phyloP scores from a whole-genome alignment of 495 filamentous ascomycete genomes.

The Ramalina peruviana region DNA sequence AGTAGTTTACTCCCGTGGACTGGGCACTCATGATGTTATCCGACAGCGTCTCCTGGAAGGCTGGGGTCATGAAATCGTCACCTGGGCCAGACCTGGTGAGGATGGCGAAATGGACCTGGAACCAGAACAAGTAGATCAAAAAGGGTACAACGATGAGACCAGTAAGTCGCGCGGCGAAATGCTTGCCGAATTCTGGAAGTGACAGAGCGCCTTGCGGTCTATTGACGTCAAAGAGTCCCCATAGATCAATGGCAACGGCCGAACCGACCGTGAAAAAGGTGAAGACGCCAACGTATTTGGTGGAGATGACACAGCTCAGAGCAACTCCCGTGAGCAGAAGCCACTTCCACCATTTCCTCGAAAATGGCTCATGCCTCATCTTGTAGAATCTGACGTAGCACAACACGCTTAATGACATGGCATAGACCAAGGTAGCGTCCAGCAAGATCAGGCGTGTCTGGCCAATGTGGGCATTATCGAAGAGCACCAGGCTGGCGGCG shows the following conservation, averaged over 20 bases:
- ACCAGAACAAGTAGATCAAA: constrained; percentile 98
- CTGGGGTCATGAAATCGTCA: constrained; percentile 97
- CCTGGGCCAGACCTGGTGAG: constrained; percentile 80
- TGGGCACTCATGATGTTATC: constrained; percentile 87
- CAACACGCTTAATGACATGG: constrained; percentile 87
- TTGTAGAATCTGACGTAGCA: constrained; percentile 98
- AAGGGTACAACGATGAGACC: constrained; percentile 83
- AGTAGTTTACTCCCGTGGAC: constrained; percentile 76
- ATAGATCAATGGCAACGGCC: constrained; percentile 85
- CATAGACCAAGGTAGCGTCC: constrained; percentile 84
- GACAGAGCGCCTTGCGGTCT: constrained; percentile 62
- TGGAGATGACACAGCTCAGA: constrained; percentile 93
- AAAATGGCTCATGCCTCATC: constrained; percentile 75
- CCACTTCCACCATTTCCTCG: constrained; percentile 99
- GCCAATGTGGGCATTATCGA: constrained; percentile 97
- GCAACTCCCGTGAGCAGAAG: constrained; percentile 85
- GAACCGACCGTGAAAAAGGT: constrained; percentile 95
- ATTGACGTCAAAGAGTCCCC: constrained; percentile 84
- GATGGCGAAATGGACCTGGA: constrained; percentile 95
- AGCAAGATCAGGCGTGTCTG: constrained; percentile 92
- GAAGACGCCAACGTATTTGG: constrained; percentile 94
- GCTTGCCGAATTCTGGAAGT: constrained; percentile 69
- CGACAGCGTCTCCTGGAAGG: constrained; percentile 91
- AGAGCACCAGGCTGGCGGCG: constrained; percentile 73
- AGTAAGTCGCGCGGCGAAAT: constrained; percentile 72